Percentiles rank a stretch among this genome's conserved stretches.
Conservation (phyloP, 2,329 filamentous ascomycete species). For the Aspergillus spinulosporus region DNA sequence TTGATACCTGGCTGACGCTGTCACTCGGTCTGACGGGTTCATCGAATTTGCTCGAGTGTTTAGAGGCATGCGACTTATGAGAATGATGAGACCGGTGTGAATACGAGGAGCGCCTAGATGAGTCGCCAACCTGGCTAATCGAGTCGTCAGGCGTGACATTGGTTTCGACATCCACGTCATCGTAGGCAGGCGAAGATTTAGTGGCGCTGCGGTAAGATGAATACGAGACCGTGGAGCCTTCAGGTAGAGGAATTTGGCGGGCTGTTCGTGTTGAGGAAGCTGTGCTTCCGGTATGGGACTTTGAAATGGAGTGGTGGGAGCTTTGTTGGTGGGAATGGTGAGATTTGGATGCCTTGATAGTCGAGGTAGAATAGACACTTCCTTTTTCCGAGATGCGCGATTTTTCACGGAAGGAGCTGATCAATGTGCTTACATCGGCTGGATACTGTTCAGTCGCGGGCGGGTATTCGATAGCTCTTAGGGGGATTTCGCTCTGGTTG, state of each 20-base stretch:
- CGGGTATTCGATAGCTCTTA: slow-evolving; percentile 44
- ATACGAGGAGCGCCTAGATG: slow-evolving; percentile 28
- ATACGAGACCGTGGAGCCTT: slow-evolving; percentile 30
- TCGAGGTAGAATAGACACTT: slow-evolving; percentile 40
- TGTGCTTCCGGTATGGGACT: slow-evolving; percentile 28
- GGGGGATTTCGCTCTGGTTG: slow-evolving; percentile 34
- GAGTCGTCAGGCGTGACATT: slow-evolving; percentile 80
- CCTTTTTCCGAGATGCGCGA: slow-evolving; percentile 31
- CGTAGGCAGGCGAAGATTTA: slow-evolving; percentile 26
- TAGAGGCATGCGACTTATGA: slow-evolving; percentile 32
- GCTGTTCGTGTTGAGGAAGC: slow-evolving; percentile 37
- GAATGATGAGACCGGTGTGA: slow-evolving; percentile 31
- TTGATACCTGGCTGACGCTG: slow-evolving; percentile 43
- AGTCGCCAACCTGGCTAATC: slow-evolving; percentile 62
- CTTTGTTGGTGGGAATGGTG: slow-evolving; percentile 28
- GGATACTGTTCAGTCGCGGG: slow-evolving; percentile 33
- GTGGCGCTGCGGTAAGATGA: slow-evolving; percentile 28
- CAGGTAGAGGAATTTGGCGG: slow-evolving; percentile 39
- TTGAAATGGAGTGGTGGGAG: slow-evolving; percentile 26
- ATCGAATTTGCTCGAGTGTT: slow-evolving; percentile 38
- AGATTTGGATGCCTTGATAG: slow-evolving; percentile 36
- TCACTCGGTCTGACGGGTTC: slow-evolving; percentile 41
- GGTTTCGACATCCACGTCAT: slow-evolving; percentile 38
- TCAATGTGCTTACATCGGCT: slow-evolving; percentile 36
- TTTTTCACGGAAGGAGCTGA: slow-evolving; percentile 44